Conservation (phyloP, 1,284 basidiomycete genomes). For the Xerocomus minutiporus region DNA sequence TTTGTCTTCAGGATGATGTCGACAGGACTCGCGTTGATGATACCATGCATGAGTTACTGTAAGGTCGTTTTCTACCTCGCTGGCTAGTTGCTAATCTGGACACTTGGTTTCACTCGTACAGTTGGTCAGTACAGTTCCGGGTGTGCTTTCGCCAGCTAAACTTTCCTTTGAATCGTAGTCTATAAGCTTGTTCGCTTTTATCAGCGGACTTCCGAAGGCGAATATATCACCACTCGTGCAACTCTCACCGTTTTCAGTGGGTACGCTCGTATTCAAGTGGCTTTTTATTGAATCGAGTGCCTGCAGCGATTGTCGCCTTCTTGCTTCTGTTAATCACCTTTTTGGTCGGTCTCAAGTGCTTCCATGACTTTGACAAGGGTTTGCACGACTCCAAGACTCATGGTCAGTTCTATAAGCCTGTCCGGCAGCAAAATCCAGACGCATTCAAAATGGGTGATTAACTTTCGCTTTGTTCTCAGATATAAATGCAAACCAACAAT, state of each 20-base stretch:
- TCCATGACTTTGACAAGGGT: constrained; percentile 75
- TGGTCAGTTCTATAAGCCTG: constrained; percentile 53
- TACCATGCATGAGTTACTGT: constrained; percentile 72
- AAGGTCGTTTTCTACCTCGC: constrained; percentile 29
- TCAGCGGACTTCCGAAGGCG: constrained; percentile 45
- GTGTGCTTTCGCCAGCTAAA: constrained; percentile 2
- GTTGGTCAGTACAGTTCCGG: constrained; percentile 34
- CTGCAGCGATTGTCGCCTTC: constrained; percentile 66
- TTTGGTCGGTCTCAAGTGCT: constrained; percentile 69
- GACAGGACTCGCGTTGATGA: constrained; percentile 64
- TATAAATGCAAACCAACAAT: constrained; percentile 45
- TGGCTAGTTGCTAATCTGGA: constrained; percentile 12
- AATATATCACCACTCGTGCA: constrained; percentile 65
- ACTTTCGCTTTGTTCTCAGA: constrained; percentile 35
- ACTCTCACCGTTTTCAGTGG: constrained; percentile 78
- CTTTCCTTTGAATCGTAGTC: constrained; percentile 41
- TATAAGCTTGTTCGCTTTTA: constrained; percentile 81
- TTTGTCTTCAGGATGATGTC: constrained; percentile 53
- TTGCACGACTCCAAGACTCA: constrained; percentile 64
- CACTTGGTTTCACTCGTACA: constrained; percentile 18
- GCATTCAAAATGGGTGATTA: constrained; percentile 35
- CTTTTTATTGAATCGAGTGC: constrained; percentile 2
- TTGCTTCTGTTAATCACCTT: constrained; percentile 68
- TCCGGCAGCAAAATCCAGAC: constrained; percentile 25
- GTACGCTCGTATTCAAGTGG: constrained; percentile 27